A percentile compares a stretch with the other conserved stretches of the same genome.
phyloP scores from a whole-genome alignment of 768 basidiomycete genomes.

The Rhodotorula paludigena region DNA sequence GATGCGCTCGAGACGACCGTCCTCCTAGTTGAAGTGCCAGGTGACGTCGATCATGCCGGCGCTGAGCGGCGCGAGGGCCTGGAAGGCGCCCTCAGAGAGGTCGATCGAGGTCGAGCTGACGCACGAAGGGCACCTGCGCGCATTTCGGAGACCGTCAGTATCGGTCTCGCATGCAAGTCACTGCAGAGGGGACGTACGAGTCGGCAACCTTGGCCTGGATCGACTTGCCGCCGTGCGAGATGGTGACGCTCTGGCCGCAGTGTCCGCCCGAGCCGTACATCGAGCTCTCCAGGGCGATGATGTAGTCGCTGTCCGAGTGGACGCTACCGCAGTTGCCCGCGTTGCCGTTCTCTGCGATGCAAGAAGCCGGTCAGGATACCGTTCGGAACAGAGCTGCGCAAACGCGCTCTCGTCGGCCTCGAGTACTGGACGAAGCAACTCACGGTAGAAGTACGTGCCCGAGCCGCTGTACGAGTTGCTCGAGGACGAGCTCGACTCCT shows the following conservation, averaged over 20 bases:
- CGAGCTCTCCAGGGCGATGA: constrained; percentile 54
- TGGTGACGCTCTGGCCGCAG: constrained; percentile 64
- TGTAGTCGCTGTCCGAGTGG: constrained; percentile 54
- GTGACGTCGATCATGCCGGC: constrained; percentile 58
- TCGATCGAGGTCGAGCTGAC: constrained; percentile 70
- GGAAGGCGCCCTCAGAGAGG: constrained; percentile 58
- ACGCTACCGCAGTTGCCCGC: constrained; percentile 64
- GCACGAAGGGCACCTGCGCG: no score
- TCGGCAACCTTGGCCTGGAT: constrained; percentile 52
- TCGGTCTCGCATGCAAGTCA: neutral
- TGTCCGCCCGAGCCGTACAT: constrained; percentile 53
- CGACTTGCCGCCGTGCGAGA: constrained; percentile 55
- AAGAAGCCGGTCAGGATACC: constrained; percentile 24
- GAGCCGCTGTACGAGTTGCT: constrained; percentile 35
- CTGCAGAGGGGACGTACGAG: constrained; percentile 50
- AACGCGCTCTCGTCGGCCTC: constrained; percentile 12
- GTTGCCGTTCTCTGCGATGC: constrained; percentile 48
- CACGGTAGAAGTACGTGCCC: constrained; percentile 45
- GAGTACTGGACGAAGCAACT: constrained; percentile 66
- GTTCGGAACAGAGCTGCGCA: neutral
- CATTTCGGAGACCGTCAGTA: no score
- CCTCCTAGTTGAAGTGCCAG: constrained; percentile 49
- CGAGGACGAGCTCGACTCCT: constrained; percentile 37
- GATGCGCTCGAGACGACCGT: no score
- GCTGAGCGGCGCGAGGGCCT: constrained; percentile 52